These are phyloP conservation scores for Pseudotsuga menziesii DNA, from an alignment of 75 land plant species.

Conservation along the genomic window DNA sequence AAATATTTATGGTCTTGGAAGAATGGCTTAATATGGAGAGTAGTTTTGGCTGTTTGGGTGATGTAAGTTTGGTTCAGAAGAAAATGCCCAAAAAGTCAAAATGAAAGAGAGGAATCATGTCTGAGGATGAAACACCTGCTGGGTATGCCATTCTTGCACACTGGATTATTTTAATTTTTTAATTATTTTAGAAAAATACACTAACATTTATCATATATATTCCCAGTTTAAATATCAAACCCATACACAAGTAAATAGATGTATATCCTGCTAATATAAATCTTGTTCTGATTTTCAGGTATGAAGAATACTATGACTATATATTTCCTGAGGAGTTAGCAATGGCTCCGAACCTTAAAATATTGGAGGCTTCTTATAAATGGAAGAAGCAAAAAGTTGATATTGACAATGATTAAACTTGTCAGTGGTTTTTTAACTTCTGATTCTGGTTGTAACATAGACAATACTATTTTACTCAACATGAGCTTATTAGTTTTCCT, in stretches of 20 bases:
- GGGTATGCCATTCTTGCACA: constrained; percentile 38
- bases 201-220: too few species aligned
- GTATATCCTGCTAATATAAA: constrained; percentile 1
- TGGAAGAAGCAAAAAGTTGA: constrained; percentile 87
- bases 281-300: constrained; percentile 28
- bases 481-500: neutral
- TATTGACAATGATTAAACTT: constrained; percentile 34
- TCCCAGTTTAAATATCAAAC: too few species aligned
- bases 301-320: constrained; percentile 85
- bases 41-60: constrained; percentile 70
- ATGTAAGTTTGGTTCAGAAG: constrained; percentile 44
- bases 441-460: neutral
- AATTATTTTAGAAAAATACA: too few species aligned
- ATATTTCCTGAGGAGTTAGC: constrained; percentile 78
- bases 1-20: constrained; percentile 81
- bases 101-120: constrained; percentile 48
- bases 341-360: constrained; percentile 74
- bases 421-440: neutral
- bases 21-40: constrained; percentile 84
- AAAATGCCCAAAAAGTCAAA: constrained; percentile 44
- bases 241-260: too few species aligned
- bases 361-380: constrained; percentile 83
- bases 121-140: constrained; percentile 69
- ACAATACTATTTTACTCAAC: neutral
- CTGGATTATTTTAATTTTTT: neutral